Conservation (phyloP, 345 rosid genomes). For the Anastatica hierochuntica region DNA sequence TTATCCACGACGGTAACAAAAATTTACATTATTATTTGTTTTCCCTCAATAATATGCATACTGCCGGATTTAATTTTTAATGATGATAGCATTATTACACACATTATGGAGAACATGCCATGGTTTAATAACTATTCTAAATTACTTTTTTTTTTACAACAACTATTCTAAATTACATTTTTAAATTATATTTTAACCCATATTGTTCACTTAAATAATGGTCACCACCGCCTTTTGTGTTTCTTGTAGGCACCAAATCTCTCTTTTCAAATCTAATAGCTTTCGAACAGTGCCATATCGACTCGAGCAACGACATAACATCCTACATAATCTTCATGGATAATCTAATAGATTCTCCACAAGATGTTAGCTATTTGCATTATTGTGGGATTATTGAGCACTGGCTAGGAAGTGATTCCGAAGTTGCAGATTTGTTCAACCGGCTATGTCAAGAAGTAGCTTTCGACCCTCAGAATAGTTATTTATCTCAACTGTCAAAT, state of each 20-base stretch:
- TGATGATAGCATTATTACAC: too few species aligned
- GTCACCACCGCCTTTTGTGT: too few species aligned
- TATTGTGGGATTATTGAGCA: conserved; percentile 66
- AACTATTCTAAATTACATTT: too few species aligned
- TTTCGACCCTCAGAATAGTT: conserved; percentile 60
- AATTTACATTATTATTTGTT: too few species aligned
- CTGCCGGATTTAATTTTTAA: too few species aligned
- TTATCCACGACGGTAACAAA: conserved; percentile 85
- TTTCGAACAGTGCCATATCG: conserved; percentile 72
- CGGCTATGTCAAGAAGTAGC: conserved; percentile 76
- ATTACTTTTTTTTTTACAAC: too few species aligned
- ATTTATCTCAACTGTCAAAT: conserved; percentile 46
- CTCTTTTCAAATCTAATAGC: conserved; percentile 89
- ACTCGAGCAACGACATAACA: conserved; percentile 67
- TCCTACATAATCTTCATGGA: conserved; percentile 80
- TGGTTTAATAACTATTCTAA: too few species aligned
- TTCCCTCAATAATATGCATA: too few species aligned
- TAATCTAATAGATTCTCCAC: conserved; percentile 71
- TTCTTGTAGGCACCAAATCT: conserved; percentile 47
- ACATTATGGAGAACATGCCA: too few species aligned
- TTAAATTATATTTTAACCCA: too few species aligned
- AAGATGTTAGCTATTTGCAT: conserved; percentile 67
- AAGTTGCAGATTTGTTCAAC: conserved; percentile 80
- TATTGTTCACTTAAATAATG: too few species aligned
- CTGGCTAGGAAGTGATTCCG: conserved; percentile 77